phyloP scores from a whole-genome alignment of 352 stramenopile genomes.

The Aphanomyces astaci region DNA sequence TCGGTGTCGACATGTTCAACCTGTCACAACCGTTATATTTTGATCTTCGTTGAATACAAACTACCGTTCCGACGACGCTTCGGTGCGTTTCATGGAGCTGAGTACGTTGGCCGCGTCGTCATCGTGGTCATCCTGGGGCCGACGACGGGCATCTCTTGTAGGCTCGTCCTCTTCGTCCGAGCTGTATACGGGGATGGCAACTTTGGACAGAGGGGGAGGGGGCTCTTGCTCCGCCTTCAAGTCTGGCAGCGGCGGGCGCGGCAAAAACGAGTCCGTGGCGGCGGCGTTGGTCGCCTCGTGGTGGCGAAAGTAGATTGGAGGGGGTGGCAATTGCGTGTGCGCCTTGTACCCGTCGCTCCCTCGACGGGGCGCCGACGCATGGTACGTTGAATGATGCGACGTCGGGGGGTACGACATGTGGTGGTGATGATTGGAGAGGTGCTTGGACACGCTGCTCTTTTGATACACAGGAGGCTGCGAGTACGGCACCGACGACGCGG shows the following conservation, averaged over 20 bases:
- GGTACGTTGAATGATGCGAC: neutral
- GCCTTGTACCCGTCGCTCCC: neutral
- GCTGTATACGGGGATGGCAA: slow-evolving; percentile 3
- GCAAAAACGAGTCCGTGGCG: neutral
- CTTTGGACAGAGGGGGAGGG: neutral
- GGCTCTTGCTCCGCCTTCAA: neutral
- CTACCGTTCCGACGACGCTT: slow-evolving; percentile 9
- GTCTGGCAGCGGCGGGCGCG: neutral
- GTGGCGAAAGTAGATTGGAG: neutral
- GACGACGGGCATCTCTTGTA: no score
- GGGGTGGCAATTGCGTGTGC: neutral
- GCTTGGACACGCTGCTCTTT: neutral
- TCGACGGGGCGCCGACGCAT: neutral
- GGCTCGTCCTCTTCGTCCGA: slow-evolving; percentile 19
- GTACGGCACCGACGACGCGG: neutral
- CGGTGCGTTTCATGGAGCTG: slow-evolving; percentile 6
- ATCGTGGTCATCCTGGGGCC: neutral
- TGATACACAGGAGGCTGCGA: slow-evolving; percentile 3
- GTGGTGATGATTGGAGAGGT: neutral
- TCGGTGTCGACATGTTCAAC: neutral
- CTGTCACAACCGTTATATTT: neutral
- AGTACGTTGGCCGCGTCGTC: slow-evolving; percentile 15
- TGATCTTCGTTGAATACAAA: neutral
- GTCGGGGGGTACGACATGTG: neutral
- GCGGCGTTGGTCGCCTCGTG: neutral